These are phyloP conservation scores for thale cress (Arabidopsis thaliana) DNA, from an alignment of 345 rosid species.

Conservation along the genomic window TAIR10.1 NC_003076.8:21371001-21371500, in stretches of 20 bases:
- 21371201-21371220: background rate
- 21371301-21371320: background rate
- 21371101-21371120: background rate
- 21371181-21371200: background rate
- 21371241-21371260: background rate
- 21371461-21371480: no score
- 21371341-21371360: background rate
- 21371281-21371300: background rate
- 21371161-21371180: background rate
- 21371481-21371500: no score
- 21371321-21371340: background rate
- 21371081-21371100: background rate
- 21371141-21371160: constrained; percentile 7
- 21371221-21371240: background rate
- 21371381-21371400: background rate
- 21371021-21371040: background rate
- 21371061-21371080: background rate
- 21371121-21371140: constrained; percentile 21
- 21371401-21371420: background rate
- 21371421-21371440: background rate
- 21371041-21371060: background rate
- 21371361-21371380: background rate
- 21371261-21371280: background rate
- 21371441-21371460: background rate
- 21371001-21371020: background rate